A percentile compares a stretch with the other conserved stretches of the same genome.
phyloP scores from a whole-genome alignment of 2,329 filamentous ascomycete genomes.

The Periglandula ipomoeae region DNA sequence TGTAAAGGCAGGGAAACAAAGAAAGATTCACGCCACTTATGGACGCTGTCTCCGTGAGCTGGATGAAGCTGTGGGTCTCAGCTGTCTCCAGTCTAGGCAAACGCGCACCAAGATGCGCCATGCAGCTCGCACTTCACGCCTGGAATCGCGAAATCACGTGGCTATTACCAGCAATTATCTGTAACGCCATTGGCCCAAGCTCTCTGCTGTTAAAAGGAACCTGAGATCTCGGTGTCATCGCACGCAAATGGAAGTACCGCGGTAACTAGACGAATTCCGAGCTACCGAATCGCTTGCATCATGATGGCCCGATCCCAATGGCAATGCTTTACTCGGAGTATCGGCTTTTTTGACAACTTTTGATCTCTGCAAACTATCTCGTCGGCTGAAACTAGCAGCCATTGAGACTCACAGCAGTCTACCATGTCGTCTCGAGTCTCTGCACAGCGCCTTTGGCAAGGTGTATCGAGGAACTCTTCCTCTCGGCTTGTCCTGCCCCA shows the following conservation, averaged over 20 bases:
- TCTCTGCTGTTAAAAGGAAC: conserved; percentile 9
- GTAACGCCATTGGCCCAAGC: conserved; percentile 17
- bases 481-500: conserved; percentile 21
- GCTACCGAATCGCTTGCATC: not conserved
- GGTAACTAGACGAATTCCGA: not conserved
- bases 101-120: conserved; percentile 12
- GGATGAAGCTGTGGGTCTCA: conserved; percentile 9
- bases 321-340: not conserved
- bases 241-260: not conserved
- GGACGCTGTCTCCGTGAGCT: not conserved
- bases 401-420: not conserved
- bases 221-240: not conserved
- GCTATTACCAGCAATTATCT: conserved; percentile 11
- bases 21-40: too few relatives aligned
- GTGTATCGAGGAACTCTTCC: conserved; percentile 16
- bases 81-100: conserved; percentile 19
- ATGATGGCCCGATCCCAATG: conserved; percentile 4
- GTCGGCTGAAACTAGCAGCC: not conserved
- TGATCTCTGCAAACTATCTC: not conserved
- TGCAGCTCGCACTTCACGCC: conserved; percentile 8
- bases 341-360: conserved; percentile 1
- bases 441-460: conserved; percentile 20
- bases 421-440: conserved; percentile 24
- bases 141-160: conserved; percentile 24
- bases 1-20: too few relatives aligned